Base-by-base conservation (phyloP, 768 basidiomycete genomes). In the Rickenella mellea region DNA sequence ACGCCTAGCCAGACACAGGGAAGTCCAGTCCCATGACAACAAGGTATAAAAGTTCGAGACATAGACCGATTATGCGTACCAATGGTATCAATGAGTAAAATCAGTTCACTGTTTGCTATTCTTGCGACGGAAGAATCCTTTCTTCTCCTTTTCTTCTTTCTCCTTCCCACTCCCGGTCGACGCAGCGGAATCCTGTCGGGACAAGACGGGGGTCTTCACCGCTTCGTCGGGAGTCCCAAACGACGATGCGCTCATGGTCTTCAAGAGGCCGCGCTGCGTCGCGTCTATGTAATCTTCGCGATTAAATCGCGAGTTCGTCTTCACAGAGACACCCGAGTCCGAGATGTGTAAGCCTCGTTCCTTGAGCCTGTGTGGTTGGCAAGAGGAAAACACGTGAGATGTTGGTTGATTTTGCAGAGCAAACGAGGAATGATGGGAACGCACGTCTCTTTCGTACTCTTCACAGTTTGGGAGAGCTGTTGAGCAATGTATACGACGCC, bases 251-350 rank as follows among this genome's bases (percentile, higher is more conserved):
- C 24, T 36, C 33, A 36, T 36, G 3, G 33, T 36, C 19, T 36
- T 36, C 6, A 36, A 19, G 33, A 36, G 10, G 3, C 33, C 10
- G 2, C 83, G 64, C 53, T 84, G 83, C 12, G 82, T 84, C 6
- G 81, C 80, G 51, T 84, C 81, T 3, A 85, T 62, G 46, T 85
- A 85, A 30, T 73, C 69, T 41, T 80, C 74, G 29, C 78, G 65
- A 46, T 76, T 74, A 47, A 80, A 70, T 5, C 70, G 67, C 45
- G 68, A 71, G 17, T 67, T 56, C 1, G 81, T 85, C 60, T 81
- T 83, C 31, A 86, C 65, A 0, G 79, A 71, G 10, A 85, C 66
- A 3, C 83, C 83, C 3, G 64, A 62, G n/a, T 66, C 57, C 1
- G 80, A 76, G 35, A 85, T 58, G 24, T 74, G 59, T 38, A 77